Base-by-base conservation (phyloP, 345 rosid genomes). In the Ceriops decandra region DNA sequence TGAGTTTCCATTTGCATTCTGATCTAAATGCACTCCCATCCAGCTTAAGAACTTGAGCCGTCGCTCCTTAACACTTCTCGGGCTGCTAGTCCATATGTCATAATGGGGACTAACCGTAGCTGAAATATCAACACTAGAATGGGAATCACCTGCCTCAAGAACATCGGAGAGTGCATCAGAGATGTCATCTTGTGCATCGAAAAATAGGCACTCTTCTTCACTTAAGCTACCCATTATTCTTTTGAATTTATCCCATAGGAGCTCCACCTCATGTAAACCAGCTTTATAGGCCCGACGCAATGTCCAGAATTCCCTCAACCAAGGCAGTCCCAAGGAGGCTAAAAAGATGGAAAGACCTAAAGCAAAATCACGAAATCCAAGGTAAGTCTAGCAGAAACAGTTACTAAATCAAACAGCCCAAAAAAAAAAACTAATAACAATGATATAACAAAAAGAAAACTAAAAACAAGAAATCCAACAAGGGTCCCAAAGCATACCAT, bases 401-500 rank as follows among this genome's bases (percentile, higher is more conserved):
- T 64, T 67, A 64, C 57, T 63, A 72, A 69, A 70, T 28, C 51
- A 78, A 51, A 59, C 58, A 68, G 46, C 64, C 31, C 3, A 30
- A 31, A 31, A 68, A 54, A 11, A 13, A 3, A 53, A 58, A 60
- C 57, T 46, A 66, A 65, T 27, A 60, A 76, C 68, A 72, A 56
- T 32, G 76, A 80, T 28, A 28, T 42, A 78, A 68, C 72, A 68
- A n/a, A 84, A 82, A 33, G 36, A 33, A 33, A 33, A 33, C 36
- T 33, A 33, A 33, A 33, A 69, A 77, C 83, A 82, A 80, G 79
- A 85, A 80, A 93, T 85, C 92, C 85, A 85, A 82, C 89, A 88
- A 81, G 81, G 95, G 91, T 93, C 95, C 92, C 97, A 77, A 88
- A 79, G 85, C 78, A 82, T 64, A 80, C 77, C 87, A 80, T 76